Evolutionary conservation across 768 basidiomycete species (phyloP).

Genomic region (Chalciporus chontae): DNA sequence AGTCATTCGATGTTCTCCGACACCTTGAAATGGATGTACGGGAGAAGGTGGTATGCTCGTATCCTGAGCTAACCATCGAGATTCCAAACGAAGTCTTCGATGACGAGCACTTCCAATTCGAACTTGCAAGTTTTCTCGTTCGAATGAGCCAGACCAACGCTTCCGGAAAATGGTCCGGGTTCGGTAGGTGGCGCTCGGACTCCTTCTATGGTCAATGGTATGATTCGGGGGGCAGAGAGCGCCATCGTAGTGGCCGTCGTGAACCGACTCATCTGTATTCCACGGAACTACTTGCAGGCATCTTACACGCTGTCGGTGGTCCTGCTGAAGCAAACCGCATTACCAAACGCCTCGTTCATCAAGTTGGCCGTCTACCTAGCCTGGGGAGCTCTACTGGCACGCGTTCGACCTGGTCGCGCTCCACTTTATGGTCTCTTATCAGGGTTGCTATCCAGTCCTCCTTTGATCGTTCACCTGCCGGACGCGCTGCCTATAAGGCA

Average conservation of each 20-base stretch:
- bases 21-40: conserved; percentile 30
- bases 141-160: conserved; percentile 14
- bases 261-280: background rate
- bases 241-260: too few species aligned
- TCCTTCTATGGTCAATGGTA: too few species aligned
- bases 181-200: too few species aligned
- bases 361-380: too few species aligned
- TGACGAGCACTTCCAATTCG: conserved; percentile 27
- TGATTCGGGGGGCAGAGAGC: too few species aligned
- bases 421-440: conserved; percentile 40
- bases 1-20: conserved; percentile 44
- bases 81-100: conserved; percentile 29
- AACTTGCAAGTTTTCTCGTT: conserved; percentile 36
- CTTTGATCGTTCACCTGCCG: conserved; percentile 14
- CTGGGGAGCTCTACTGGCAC: too few species aligned
- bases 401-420: too few species aligned
- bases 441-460: conserved; percentile 43
- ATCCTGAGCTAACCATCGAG: conserved; percentile 40
- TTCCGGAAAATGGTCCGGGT: too few species aligned
- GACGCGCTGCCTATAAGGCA: conserved; percentile 21
- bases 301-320: too few species aligned
- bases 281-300: too few species aligned
- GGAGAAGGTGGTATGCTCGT: conserved; percentile 41
- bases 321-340: too few species aligned
- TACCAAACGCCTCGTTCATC: too few species aligned